Base-by-base conservation (phyloP, 225 moss, liverwort and hornwort species). In the Thuidium tamariscinum region DNA sequence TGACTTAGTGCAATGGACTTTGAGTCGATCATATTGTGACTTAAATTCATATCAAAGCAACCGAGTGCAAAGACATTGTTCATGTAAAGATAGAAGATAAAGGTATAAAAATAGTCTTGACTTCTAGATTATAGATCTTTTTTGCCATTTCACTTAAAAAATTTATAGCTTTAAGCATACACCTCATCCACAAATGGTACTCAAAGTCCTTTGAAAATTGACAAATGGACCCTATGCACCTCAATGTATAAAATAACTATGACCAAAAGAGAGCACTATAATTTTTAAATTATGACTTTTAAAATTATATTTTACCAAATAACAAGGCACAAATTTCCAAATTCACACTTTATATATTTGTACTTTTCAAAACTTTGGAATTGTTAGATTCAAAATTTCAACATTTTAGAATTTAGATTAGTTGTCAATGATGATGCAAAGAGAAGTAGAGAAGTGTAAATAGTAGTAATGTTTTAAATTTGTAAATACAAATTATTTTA, bases 1-100 rank as follows among this genome's bases (percentile, higher is more conserved):
- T 13, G 4, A 39, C 13, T 21, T 39, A 4, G 3, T 23, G 13
- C 0, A 7, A 2, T 0, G 0, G 3, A 68, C 2, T 42, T 15
- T 2, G 42, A 42, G 26, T 42, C 5, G 4, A 42, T 26, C 8
- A 26, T 0, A 0, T 69, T 8, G 4, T 13, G 1, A 14, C 2
- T n/a, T 39, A 2, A 42, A 22, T 39, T 26, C 26, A 9, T 4
- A 7, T 39, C 4, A 39, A 68, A 25, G 13, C 3, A 0, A 25
- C 0, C 0, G 7, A 68, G 4, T 32, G 7, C 7, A 62, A 13
- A 21, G 7, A 36, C 22, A 37, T 22, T 37, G 21, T 22, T 1
- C 10, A 68, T 68, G 21, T 34, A 69, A 62, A 39, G 15, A 68
- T 9, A 39, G 32, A 68, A 23, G 13, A 69, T 22, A 42, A 13